phyloP scores from a whole-genome alignment of 495 filamentous ascomycete species.

The Neurospora sp. region DNA sequence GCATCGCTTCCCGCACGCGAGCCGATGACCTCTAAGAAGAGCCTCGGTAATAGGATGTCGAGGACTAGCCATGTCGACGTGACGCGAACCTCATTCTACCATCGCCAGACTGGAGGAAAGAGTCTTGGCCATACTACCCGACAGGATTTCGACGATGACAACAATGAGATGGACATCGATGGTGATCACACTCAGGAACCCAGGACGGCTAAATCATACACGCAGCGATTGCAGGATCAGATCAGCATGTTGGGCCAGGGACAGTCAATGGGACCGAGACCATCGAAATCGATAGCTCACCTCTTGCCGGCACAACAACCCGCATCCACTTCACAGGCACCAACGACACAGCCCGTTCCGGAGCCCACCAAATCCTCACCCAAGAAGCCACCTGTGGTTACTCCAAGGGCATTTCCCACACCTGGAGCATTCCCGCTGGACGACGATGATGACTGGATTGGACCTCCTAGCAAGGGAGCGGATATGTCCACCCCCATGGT shows the following conservation, averaged over 20 bases:
- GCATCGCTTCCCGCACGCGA: slow-evolving; percentile 86
- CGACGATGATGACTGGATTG: slow-evolving; percentile 81
- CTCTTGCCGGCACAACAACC: slow-evolving; percentile 22
- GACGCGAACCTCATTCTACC: slow-evolving; percentile 52
- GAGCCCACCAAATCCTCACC: slow-evolving; percentile 25
- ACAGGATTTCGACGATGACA: slow-evolving; percentile 32
- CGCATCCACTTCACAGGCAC: slow-evolving; percentile 17
- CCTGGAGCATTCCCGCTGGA: slow-evolving; percentile 49
- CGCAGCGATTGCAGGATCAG: slow-evolving; percentile 80
- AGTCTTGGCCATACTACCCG: slow-evolving; percentile 34
- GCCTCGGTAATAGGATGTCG: slow-evolving; percentile 54
- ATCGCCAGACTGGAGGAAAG: slow-evolving; percentile 53
- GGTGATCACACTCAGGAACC: slow-evolving; percentile 33
- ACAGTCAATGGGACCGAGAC: slow-evolving; percentile 47
- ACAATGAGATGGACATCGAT: slow-evolving; percentile 50
- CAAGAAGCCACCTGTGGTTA: slow-evolving; percentile 18
- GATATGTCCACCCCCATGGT: slow-evolving; percentile 18
- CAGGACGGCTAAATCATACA: slow-evolving; percentile 60
- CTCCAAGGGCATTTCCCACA: slow-evolving; percentile 9
- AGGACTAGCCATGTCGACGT: slow-evolving; percentile 73
- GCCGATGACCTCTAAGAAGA: slow-evolving; percentile 71
- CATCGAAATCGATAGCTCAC: slow-evolving; percentile 61
- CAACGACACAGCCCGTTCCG: slow-evolving; percentile 39
- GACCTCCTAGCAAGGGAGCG: slow-evolving; percentile 36
- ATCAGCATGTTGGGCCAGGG: slow-evolving; percentile 87